Evolutionary conservation across 129 eudicot genomes (phyloP).

Genomic region (Solidago caesia): DNA sequence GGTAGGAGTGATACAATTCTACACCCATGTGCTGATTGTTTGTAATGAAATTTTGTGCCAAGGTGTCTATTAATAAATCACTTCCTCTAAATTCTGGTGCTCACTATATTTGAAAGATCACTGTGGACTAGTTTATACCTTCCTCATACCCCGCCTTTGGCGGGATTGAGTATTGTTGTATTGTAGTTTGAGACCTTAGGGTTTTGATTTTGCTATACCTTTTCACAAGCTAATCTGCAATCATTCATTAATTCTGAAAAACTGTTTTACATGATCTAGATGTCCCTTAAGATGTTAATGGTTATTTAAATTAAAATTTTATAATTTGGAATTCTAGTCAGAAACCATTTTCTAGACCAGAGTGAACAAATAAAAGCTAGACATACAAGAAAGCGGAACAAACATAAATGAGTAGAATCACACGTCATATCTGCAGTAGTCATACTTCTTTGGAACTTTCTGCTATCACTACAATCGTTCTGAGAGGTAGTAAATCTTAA

Average conservation of each 20-base stretch:
- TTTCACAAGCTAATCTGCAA: slow-evolving; percentile 13
- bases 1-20: not conserved
- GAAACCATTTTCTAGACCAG: not conserved
- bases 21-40: not conserved
- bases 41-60: not conserved
- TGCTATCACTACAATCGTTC: not conserved
- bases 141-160: too few species aligned
- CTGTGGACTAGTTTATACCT: not conserved
- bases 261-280: slow-evolving; percentile 14
- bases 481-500: not conserved
- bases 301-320: not conserved
- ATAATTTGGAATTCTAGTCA: not conserved
- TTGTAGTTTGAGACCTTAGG: not conserved
- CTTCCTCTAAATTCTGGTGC: not conserved
- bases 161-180: too few species aligned
- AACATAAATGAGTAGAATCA: not conserved
- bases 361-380: not conserved
- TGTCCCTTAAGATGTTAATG: slow-evolving; percentile 3
- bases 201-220: slow-evolving; percentile 3
- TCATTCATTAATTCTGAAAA: slow-evolving; percentile 8
- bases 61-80: not conserved
- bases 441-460: not conserved
- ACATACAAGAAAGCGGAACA: slow-evolving; percentile 9
- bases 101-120: not conserved
- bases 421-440: not conserved